Percentiles rank a stretch among this genome's conserved stretches.
Conservation (phyloP, 805 yeast species). For the Teunomyces lycoperdinae region DNA sequence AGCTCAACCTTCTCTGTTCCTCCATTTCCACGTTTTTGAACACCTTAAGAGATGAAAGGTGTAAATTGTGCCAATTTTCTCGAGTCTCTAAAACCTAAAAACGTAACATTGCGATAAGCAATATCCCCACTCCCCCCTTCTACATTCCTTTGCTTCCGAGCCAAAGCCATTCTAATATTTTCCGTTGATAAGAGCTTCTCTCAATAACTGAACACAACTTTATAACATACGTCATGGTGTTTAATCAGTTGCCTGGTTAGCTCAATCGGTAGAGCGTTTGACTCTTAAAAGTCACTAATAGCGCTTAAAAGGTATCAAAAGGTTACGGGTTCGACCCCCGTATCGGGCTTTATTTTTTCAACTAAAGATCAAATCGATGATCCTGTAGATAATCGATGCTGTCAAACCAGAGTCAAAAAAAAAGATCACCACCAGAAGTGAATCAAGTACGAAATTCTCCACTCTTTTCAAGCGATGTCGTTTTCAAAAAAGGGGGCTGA, state of each 20-base stretch:
- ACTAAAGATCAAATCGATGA: not conserved
- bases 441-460: not conserved
- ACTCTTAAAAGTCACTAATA: constrained; percentile 8
- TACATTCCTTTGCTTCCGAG: too few species aligned
- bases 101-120: too few species aligned
- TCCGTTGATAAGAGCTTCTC: too few species aligned
- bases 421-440: not conserved
- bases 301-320: constrained; percentile 11
- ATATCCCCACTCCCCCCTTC: too few species aligned
- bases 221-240: too few species aligned
- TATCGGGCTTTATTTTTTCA: constrained; percentile 12
- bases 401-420: not conserved
- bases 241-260: constrained; percentile 9
- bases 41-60: too few species aligned
- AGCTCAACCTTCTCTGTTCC: too few species aligned
- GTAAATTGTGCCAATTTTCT: too few species aligned
- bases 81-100: too few species aligned
- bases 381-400: not conserved
- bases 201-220: too few species aligned
- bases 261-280: constrained; percentile 15
- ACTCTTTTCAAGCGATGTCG: not conserved
- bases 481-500: not conserved
- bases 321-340: constrained; percentile 19
- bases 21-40: too few species aligned
- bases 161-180: too few species aligned